Evolutionary conservation across 192 early-diverging fungal genomes (phyloP), one percentile per base, ranked within the genome.

Genomic region (Ambispora gerdemannii): DNA sequence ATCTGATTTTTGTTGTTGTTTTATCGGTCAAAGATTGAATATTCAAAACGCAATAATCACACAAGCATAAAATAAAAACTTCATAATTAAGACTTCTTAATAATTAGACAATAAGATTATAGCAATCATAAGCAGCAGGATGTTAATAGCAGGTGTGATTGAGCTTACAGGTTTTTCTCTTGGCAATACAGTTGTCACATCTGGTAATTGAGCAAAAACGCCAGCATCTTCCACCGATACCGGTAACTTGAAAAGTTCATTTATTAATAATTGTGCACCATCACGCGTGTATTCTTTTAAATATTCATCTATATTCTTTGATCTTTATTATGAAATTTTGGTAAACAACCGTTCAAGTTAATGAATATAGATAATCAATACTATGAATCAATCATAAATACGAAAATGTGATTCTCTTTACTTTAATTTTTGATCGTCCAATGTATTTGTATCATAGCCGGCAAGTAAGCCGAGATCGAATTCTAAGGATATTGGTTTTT

Each of bases 401-500:
- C 10, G 22, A 17, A 4, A 4, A 53, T 34, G 20, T 24, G 36
- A 71, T 73, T 27, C 6, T 25, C 13, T 66, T 78, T 80, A 82
- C 82, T 77, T 81, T 55, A 84, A 75, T 51, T 76, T 77, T n/a
- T 70, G 69, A 43, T 86, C 83, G 72, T 95, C 88, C 10, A 96
- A 74, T 63, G 91, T 82, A 78, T 92, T 94, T 43, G 83, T 83
- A 80, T 98, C 95, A 71, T 87, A 93, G 13, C 81, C 88, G 19
- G 89, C 80, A 22, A 98, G 81, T 61, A 91, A 82, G n/a, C 89
- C 91, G 31, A 95, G 82, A 84, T 98, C 96, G 65, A 90, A 88
- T 64, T 95, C 92, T 49, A 94, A 76, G 24, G 93, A 92, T 36
- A 93, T 81, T 38, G 89, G 77, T 72, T 90, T 92, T 63, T 92